These are phyloP conservation scores for Xylaria venustula DNA, from an alignment of 495 filamentous ascomycete genomes.

Conservation along the genomic window DNA sequence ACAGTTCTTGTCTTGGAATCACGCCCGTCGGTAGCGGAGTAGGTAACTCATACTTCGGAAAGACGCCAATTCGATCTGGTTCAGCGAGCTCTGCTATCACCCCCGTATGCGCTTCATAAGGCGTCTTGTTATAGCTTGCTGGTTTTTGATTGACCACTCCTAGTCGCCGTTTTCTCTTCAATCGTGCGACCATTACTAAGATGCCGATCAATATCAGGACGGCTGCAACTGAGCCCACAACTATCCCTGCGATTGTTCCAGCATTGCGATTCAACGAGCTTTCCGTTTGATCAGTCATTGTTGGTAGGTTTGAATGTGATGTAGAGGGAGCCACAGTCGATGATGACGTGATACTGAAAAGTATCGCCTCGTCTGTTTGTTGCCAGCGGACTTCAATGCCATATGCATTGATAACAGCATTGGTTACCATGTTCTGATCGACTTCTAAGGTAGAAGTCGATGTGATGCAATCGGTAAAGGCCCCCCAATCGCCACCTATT, in stretches of 20 bases:
- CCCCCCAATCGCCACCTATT: not conserved
- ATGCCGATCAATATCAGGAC: not conserved
- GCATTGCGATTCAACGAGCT: not conserved
- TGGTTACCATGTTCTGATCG: not conserved
- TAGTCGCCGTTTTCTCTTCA: not conserved
- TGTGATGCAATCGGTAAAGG: not conserved
- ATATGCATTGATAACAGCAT: not conserved
- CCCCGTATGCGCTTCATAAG: not conserved
- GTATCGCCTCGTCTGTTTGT: not conserved
- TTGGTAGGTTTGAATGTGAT: not conserved
- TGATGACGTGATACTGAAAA: not conserved
- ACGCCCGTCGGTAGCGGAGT: not conserved
- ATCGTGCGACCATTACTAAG: not conserved
- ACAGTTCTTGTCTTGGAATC: not conserved
- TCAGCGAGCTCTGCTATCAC: not conserved
- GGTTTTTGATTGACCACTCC: not conserved
- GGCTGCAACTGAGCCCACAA: not conserved
- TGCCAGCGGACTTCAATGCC: not conserved
- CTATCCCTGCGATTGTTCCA: not conserved
- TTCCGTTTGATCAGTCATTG: no score
- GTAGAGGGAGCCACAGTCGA: not conserved
- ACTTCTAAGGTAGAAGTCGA: not conserved
- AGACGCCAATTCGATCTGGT: not conserved
- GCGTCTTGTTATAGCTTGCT: not conserved
- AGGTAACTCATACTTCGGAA: not conserved